A percentile compares a stretch with the other conserved stretches of the same genome.
phyloP scores from a whole-genome alignment of 2,329 filamentous ascomycete species.

The Beauveria varroae region DNA sequence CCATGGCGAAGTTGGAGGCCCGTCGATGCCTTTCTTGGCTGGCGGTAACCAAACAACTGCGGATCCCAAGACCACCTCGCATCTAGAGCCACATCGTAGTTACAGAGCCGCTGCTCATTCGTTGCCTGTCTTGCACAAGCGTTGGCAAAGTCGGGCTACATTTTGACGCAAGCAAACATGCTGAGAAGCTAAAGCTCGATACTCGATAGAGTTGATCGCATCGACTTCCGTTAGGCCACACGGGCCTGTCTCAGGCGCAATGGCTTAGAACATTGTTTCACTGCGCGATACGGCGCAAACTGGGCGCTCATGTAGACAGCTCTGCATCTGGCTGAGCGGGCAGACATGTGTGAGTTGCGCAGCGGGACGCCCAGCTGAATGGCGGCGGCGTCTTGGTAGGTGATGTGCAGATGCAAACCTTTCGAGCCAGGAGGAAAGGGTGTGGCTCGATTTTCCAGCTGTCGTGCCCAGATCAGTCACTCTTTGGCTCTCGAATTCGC shows the following conservation, averaged over 20 bases:
- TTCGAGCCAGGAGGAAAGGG: background rate
- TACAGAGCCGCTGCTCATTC: background rate
- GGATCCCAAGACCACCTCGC: background rate
- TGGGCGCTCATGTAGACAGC: background rate
- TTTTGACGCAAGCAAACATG: background rate
- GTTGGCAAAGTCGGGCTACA: background rate
- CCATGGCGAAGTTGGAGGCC: background rate
- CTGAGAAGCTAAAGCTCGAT: background rate
- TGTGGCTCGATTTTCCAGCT: background rate
- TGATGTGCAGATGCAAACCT: background rate
- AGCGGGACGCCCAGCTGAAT: background rate
- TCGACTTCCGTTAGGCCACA: background rate
- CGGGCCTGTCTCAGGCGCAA: background rate
- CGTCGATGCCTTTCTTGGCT: background rate
- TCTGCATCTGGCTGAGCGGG: background rate
- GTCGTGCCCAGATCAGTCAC: background rate
- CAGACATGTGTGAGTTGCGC: background rate
- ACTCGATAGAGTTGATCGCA: background rate
- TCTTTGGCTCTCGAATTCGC: background rate
- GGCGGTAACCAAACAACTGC: background rate
- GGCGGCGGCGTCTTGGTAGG: background rate
- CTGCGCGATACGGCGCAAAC: background rate
- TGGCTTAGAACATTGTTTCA: conserved; percentile 1
- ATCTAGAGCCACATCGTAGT: background rate
- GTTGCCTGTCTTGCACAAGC: background rate